phyloP scores from a whole-genome alignment of 2,329 filamentous ascomycete species.

The Colletotrichum sidae region DNA sequence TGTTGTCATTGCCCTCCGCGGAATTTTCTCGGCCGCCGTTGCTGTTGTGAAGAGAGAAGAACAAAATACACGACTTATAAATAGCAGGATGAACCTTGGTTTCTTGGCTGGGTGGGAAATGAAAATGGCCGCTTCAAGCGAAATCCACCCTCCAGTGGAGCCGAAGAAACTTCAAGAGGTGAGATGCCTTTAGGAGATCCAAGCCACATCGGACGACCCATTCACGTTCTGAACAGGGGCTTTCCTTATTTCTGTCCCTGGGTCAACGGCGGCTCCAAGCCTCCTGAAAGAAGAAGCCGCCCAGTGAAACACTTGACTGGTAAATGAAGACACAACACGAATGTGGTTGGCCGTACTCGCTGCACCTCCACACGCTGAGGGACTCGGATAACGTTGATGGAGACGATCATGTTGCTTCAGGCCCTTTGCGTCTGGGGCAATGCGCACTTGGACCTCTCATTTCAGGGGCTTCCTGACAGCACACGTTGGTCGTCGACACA shows the following conservation, averaged over 20 bases:
- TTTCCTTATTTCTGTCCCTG: constrained; percentile 10
- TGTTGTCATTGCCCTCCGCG: constrained; percentile 6
- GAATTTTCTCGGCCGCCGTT: constrained; percentile 19
- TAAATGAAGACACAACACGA: too few species aligned
- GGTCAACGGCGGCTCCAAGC: constrained; percentile 1
- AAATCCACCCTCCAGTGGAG: constrained; percentile 20
- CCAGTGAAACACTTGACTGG: background rate
- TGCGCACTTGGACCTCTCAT: background rate
- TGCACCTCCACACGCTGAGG: too few species aligned
- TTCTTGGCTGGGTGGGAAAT: constrained; percentile 25
- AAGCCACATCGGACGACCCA: constrained; percentile 35
- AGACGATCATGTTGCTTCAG: too few species aligned
- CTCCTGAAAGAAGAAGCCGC: background rate
- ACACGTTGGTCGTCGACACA: background rate
- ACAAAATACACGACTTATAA: constrained; percentile 5
- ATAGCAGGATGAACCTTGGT: constrained; percentile 32
- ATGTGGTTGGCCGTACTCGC: too few species aligned
- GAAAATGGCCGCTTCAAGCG: constrained; percentile 28
- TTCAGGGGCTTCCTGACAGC: background rate
- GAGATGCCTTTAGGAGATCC: constrained; percentile 23
- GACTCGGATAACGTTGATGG: too few species aligned
- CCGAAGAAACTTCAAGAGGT: constrained; percentile 7
- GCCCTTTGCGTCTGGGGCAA: background rate
- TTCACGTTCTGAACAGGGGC: background rate
- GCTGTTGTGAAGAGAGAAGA: constrained; percentile 8